Conservation (phyloP, 306 rosid species). For the Trifolium dubium region DNA sequence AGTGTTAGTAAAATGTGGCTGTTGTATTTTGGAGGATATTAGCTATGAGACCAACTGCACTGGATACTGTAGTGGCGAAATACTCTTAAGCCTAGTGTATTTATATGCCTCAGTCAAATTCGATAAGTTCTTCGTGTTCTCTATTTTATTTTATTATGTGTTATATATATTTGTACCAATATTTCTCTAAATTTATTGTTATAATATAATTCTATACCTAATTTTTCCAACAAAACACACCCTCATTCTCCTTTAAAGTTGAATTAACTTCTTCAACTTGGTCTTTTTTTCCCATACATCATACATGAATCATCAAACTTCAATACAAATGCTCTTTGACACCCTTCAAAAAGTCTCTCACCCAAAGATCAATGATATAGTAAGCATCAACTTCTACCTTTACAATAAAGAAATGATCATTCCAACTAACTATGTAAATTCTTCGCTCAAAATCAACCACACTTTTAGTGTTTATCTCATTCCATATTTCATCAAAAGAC, state of each 20-base stretch:
- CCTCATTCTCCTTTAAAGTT: background rate
- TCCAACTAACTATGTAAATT: conserved; percentile 87
- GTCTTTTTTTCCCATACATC: conserved; percentile 42
- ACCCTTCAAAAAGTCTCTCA: conserved; percentile 73
- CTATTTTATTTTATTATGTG: no score
- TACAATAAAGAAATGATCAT: conserved; percentile 82
- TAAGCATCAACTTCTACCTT: conserved; percentile 67
- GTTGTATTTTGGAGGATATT: no score
- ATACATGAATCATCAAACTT: conserved; percentile 67
- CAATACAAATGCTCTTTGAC: conserved; percentile 62
- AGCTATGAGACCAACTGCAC: no score
- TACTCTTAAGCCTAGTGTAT: no score
- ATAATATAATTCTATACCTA: no score
- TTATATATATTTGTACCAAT: no score
- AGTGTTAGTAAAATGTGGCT: no score
- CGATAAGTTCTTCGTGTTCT: no score
- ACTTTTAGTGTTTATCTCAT: conserved; percentile 45
- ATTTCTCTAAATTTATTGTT: no score
- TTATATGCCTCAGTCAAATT: no score
- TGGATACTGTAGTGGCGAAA: no score
- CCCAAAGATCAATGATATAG: conserved; percentile 76
- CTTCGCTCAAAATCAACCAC: conserved; percentile 37
- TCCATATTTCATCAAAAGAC: conserved; percentile 81
- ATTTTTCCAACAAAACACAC: no score
- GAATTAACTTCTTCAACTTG: conserved; percentile 13